Evolutionary conservation across 176 grass and related monocot genomes (phyloP).

Genomic region (Canna indica): DNA sequence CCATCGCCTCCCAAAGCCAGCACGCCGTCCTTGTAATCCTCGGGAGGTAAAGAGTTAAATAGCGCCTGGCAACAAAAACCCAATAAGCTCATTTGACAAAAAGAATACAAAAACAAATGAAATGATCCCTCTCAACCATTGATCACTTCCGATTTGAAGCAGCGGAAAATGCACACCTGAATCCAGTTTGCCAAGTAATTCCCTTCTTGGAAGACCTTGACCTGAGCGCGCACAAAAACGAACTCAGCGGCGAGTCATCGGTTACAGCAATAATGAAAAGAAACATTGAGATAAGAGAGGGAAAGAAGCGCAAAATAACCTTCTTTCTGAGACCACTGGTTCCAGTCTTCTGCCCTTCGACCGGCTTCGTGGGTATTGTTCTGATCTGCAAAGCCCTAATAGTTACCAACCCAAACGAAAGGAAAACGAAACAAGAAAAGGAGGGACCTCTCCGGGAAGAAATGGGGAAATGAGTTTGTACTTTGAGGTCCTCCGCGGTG

Average conservation of each 20-base stretch:
- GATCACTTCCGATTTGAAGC: background rate
- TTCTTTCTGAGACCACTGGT: constrained; percentile 91
- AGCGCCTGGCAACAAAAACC: constrained; percentile 42
- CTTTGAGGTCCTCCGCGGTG: constrained; percentile 41
- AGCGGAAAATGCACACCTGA: constrained; percentile 44
- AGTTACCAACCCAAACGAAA: constrained; percentile 1
- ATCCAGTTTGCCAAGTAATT: constrained; percentile 97
- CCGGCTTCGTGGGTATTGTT: constrained; percentile 53
- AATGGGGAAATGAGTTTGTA: background rate
- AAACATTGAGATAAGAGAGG: background rate
- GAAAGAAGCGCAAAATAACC: constrained; percentile 18
- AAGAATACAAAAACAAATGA: too few relatives aligned
- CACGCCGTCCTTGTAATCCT: constrained; percentile 65
- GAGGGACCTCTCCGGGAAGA: background rate
- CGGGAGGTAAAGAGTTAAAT: constrained; percentile 66
- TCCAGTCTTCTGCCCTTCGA: constrained; percentile 80
- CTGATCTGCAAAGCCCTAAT: constrained; percentile 41
- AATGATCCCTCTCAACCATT: background rate
- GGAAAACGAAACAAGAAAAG: background rate
- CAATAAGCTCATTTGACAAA: too few relatives aligned
- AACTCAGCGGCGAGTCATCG: constrained; percentile 5
- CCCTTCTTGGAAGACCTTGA: constrained; percentile 81
- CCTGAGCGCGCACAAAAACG: constrained; percentile 26
- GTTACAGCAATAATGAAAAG: background rate
- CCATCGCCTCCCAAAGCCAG: constrained; percentile 87